These are phyloP conservation scores for Tolypocladium nubicola DNA, from an alignment of 2,329 filamentous ascomycete species.

Conservation along the genomic window DNA sequence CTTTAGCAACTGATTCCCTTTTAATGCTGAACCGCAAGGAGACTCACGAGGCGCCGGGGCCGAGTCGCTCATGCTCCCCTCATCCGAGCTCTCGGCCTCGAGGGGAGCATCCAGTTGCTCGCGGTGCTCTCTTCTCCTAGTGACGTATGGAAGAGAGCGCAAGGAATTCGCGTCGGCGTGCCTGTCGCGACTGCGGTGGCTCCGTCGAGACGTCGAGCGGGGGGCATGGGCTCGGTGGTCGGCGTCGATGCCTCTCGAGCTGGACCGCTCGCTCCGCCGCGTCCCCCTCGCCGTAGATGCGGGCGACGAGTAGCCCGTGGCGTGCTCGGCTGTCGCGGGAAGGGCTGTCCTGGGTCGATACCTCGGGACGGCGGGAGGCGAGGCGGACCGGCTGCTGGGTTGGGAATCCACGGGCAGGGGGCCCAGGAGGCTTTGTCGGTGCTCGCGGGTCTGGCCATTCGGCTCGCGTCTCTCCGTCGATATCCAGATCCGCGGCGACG, in stretches of 20 bases:
- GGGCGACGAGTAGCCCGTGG: neutral
- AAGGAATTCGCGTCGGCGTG: neutral
- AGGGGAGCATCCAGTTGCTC: neutral
- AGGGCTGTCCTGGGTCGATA: slow-evolving; percentile 3
- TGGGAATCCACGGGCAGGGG: neutral
- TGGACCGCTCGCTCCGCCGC: neutral
- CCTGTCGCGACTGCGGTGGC: neutral
- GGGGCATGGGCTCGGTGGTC: neutral
- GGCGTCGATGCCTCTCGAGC: neutral
- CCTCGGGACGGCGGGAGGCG: slow-evolving; percentile 5
- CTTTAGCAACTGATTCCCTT: neutral
- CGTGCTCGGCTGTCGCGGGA: neutral
- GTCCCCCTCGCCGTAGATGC: neutral
- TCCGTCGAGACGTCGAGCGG: neutral
- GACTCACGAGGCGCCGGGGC: neutral
- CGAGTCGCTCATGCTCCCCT: neutral
- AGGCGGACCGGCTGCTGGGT: slow-evolving; percentile 1
- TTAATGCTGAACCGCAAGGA: fast-evolving
- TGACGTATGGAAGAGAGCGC: neutral
- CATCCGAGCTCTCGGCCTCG: neutral
- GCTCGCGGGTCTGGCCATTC: slow-evolving; percentile 1
- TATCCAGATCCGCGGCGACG: neutral
- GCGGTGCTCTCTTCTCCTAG: neutral
- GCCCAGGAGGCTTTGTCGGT: neutral
- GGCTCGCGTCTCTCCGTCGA: neutral